phyloP scores from a whole-genome alignment of 306 rosid genomes.

The Vigna radiata region DNA sequence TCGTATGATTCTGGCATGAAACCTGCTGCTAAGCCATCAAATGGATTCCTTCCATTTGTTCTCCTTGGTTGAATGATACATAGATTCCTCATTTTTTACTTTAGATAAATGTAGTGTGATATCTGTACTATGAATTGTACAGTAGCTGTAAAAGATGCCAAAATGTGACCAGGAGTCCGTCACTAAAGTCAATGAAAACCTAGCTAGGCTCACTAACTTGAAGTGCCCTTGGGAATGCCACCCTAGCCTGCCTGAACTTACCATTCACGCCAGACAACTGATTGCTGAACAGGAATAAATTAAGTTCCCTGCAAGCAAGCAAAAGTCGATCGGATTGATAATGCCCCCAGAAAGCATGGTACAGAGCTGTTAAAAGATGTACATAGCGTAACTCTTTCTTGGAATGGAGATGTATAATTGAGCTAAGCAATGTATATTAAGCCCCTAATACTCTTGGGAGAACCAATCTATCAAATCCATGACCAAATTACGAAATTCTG shows the following conservation, averaged over 20 bases:
- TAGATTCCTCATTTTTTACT: not conserved
- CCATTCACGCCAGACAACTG: slow-evolving; percentile 41
- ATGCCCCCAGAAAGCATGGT: slow-evolving; percentile 32
- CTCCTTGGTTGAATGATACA: not conserved
- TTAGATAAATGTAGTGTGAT: not conserved
- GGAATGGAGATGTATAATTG: not conserved
- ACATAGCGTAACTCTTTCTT: not conserved
- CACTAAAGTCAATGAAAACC: not conserved
- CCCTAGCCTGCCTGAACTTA: slow-evolving; percentile 39
- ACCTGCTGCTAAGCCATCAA: too few species aligned
- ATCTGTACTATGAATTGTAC: not conserved
- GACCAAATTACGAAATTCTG: slow-evolving; percentile 37
- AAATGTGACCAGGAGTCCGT: not conserved
- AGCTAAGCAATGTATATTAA: too few species aligned
- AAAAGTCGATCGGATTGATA: slow-evolving; percentile 34
- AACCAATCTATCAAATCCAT: slow-evolving; percentile 35
- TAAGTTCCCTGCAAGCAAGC: slow-evolving; percentile 34
- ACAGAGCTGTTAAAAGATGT: slow-evolving; percentile 10
- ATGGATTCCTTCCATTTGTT: too few species aligned
- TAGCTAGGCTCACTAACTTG: slow-evolving; percentile 11
- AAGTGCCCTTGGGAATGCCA: slow-evolving; percentile 26
- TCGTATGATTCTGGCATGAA: too few species aligned
- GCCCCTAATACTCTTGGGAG: not conserved
- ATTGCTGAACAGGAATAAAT: slow-evolving; percentile 9
- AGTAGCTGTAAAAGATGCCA: not conserved